These are phyloP conservation scores for Thelonectria blattea DNA, from an alignment of 2,329 filamentous ascomycete species.

Conservation along the genomic window DNA sequence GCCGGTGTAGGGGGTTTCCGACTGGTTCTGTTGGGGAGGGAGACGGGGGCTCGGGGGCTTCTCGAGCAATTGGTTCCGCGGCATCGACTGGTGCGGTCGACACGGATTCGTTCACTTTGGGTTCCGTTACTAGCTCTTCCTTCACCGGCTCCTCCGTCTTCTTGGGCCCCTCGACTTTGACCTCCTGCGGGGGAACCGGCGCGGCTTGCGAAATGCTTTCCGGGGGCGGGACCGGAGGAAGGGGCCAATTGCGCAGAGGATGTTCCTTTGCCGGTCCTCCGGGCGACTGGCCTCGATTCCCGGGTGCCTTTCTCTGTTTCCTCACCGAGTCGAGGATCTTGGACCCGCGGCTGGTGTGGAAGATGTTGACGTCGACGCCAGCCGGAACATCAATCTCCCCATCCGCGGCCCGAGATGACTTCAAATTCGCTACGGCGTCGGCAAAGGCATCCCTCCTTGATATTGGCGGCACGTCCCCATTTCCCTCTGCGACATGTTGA, in stretches of 20 bases:
- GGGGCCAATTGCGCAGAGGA: constrained; percentile 46
- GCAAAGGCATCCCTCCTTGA: constrained; percentile 16
- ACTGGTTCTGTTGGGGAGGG: constrained; percentile 39
- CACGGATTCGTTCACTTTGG: neutral
- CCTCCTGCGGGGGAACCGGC: constrained; percentile 14
- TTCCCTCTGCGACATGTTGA: constrained; percentile 16
- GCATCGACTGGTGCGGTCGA: constrained; percentile 5
- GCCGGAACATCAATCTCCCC: constrained; percentile 46
- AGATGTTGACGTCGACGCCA: constrained; percentile 54
- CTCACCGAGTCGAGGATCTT: constrained; percentile 50
- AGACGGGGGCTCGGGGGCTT: constrained; percentile 25
- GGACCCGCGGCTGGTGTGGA: constrained; percentile 54
- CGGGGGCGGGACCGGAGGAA: constrained; percentile 29
- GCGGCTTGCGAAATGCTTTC: constrained; percentile 7
- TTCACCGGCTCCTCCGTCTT: neutral
- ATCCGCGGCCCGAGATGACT: constrained; percentile 20
- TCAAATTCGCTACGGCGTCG: constrained; percentile 19
- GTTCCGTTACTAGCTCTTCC: constrained; percentile 1
- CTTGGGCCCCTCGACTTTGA: neutral
- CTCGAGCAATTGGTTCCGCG: constrained; percentile 10
- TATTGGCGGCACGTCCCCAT: neutral
- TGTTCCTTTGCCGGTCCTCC: constrained; percentile 43
- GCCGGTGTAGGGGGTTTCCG: constrained; percentile 19
- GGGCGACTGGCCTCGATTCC: constrained; percentile 15
- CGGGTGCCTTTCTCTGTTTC: constrained; percentile 31